Base-by-base conservation (phyloP, 2,329 filamentous ascomycete genomes). In the Waltergamsia citrina region DNA sequence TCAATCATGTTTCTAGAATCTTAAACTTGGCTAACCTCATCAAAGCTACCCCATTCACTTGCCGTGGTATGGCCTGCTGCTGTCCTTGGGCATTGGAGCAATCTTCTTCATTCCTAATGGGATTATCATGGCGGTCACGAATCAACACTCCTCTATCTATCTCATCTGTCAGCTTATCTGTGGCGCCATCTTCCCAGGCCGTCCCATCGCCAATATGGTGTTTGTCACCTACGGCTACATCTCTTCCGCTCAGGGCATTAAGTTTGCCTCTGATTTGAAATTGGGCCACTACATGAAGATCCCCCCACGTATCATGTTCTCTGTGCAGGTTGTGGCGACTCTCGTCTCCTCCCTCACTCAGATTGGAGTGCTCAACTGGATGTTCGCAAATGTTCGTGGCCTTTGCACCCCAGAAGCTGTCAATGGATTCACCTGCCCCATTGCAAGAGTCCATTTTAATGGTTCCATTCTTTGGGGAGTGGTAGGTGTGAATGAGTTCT, bases 201-300 rank as follows among this genome's bases (percentile, higher is more conserved):
- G 82, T 2, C 86, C 86, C 2, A 84, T 93, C 9, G 86, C 85
- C 33, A 92, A 93, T 56, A 93, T 93, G 86, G 84, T 93, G 23
- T 94, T 93, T 48, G 85, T 90, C 31, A 92, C 85, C 0, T 94
- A 92, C 52, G 85, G 85, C 41, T 93, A 92, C 57, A 92, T 92
- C 50, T 87, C 83, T 5, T 88, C 83, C 0, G 83, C 85, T 0
- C 86, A 94, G 59, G 86, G 86, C 19, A 81, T 93, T 54, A 92
- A 93, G 51, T 94, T 93, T 51, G 81, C 84, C 2, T 80, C 83
- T 3, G 86, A 94, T 53, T 69, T 94, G 33, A 94, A 94, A 56
- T 71, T 94, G 1, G 86, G 83, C 10, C 82, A 88, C 50, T 88
- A 90, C 57, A 87, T 88, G 81, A 87, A 88, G 56, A 84, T 90